These are phyloP conservation scores for Dactylellina cionopaga DNA, from an alignment of 2,329 filamentous ascomycete genomes.

Conservation along the genomic window DNA sequence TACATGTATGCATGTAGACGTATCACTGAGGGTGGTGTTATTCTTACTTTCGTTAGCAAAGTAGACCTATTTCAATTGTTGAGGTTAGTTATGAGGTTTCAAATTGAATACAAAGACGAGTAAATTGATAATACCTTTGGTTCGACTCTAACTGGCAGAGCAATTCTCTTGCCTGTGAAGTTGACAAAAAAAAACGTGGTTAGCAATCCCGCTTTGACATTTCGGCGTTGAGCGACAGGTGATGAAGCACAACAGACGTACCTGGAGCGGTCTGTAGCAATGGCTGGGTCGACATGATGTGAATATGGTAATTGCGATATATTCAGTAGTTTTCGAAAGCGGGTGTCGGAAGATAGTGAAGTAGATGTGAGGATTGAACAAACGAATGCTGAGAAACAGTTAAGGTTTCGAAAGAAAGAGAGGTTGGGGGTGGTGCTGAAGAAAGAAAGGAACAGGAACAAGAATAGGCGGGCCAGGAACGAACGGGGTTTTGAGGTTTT, in stretches of 20 bases:
- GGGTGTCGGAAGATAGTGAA: no score
- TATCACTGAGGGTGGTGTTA: not conserved
- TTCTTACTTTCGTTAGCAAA: constrained; percentile 90
- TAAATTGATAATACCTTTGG: constrained; percentile 70
- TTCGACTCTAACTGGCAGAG: constrained; percentile 95
- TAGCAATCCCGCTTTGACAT: constrained; percentile 20
- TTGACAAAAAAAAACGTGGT: no score
- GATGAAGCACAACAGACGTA: constrained; percentile 2
- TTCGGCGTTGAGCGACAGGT: constrained; percentile 2
- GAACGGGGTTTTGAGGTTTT: constrained; percentile 5
- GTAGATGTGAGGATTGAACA: no score
- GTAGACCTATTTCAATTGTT: constrained; percentile 72
- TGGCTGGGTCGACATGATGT: constrained; percentile 91
- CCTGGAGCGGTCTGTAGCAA: constrained; percentile 87
- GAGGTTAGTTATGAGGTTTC: constrained; percentile 6
- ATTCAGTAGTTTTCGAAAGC: no score
- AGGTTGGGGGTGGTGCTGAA: not conserved
- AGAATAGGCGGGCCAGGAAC: not conserved
- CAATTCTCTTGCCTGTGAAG: constrained; percentile 88
- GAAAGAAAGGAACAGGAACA: not conserved
- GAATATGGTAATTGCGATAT: no score
- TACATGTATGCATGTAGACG: not conserved
- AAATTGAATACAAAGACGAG: not conserved
- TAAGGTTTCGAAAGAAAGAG: not conserved
- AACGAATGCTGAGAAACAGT: not conserved